Evolutionary conservation across 805 yeast species (phyloP).

Genomic region (Debaryomyces tyrocola): DNA sequence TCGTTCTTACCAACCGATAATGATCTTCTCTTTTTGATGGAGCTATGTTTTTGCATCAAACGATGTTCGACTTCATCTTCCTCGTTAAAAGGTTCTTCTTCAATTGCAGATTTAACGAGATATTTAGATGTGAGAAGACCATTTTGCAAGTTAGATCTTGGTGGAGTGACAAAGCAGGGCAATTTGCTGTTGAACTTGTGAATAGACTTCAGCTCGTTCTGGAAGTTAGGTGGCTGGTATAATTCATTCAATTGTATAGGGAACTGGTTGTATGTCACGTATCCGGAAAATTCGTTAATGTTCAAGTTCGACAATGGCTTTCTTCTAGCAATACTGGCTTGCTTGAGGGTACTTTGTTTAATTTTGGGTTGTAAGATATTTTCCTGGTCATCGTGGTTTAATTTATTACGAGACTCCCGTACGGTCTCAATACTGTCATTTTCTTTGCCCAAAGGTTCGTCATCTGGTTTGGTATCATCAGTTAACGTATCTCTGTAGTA

Average conservation of each 20-base stretch:
- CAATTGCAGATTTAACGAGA: slow-evolving; percentile 12
- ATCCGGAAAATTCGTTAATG: slow-evolving; percentile 33
- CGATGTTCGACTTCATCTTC: slow-evolving; percentile 23
- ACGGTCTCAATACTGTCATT: not conserved
- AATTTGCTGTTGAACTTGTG: slow-evolving; percentile 28
- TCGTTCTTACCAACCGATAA: slow-evolving; percentile 41
- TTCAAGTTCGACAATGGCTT: slow-evolving; percentile 27
- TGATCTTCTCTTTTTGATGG: slow-evolving; percentile 28
- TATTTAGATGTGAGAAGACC: slow-evolving; percentile 15
- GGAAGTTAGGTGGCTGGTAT: slow-evolving; percentile 30
- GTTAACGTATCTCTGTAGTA: not conserved
- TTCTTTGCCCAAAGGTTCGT: slow-evolving; percentile 24
- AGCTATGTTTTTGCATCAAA: slow-evolving; percentile 18
- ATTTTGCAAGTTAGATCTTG: slow-evolving; percentile 17
- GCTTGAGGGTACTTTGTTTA: slow-evolving; percentile 6
- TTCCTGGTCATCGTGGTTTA: slow-evolving; percentile 39
- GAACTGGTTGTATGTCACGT: slow-evolving; percentile 11
- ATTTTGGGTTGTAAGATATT: slow-evolving; percentile 37
- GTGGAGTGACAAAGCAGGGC: slow-evolving; percentile 37
- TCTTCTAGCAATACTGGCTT: slow-evolving; percentile 12
- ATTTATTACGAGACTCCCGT: slow-evolving; percentile 14
- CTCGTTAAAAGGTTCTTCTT: slow-evolving; percentile 12
- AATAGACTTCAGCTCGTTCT: slow-evolving; percentile 27
- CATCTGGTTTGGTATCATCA: not conserved
- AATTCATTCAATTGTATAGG: slow-evolving; percentile 21